Conservation (phyloP, 768 basidiomycete species). For the Sistotremastrum niveocremeum region DNA sequence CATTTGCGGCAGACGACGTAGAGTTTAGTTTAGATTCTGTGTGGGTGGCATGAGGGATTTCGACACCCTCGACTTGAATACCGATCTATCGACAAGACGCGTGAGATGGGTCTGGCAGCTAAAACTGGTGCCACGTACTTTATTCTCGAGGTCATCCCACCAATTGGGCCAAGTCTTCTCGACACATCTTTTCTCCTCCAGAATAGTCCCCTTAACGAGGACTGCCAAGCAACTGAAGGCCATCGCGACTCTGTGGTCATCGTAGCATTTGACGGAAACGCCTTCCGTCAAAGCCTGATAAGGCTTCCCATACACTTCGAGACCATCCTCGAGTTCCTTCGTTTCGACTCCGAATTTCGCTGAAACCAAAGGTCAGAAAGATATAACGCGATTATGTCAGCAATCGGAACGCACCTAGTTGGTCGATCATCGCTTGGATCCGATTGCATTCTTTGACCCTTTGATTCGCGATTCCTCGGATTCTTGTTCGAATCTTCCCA, state of each 20-base stretch:
- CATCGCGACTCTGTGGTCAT: constrained; percentile 98
- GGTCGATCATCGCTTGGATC: constrained; percentile 92
- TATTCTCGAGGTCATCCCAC: constrained; percentile 98
- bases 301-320: constrained; percentile 76
- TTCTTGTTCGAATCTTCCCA: constrained; percentile 46
- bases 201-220: constrained; percentile 55
- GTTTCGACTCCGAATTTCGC: constrained; percentile 94
- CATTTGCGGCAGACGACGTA: constrained; percentile 19
- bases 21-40: constrained; percentile 21
- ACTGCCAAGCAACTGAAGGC: constrained; percentile 84
- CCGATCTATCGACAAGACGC: constrained; percentile 50
- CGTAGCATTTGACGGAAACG: constrained; percentile 88
- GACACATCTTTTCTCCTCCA: constrained; percentile 95
- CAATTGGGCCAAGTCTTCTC: constrained; percentile 99
- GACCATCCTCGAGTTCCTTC: constrained; percentile 82
- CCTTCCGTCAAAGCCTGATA: constrained; percentile 47
- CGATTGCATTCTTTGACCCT: constrained; percentile 97
- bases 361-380: constrained; percentile 15
- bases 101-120: too few relatives aligned
- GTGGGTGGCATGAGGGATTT: constrained; percentile 35
- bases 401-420: constrained; percentile 48
- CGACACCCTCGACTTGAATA: constrained; percentile 73
- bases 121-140: constrained; percentile 48
- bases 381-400: constrained; percentile 1
- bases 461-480: constrained; percentile 94